Conservation (phyloP, 139 green algal species). For the Chlamydomonas eustigma region DNA sequence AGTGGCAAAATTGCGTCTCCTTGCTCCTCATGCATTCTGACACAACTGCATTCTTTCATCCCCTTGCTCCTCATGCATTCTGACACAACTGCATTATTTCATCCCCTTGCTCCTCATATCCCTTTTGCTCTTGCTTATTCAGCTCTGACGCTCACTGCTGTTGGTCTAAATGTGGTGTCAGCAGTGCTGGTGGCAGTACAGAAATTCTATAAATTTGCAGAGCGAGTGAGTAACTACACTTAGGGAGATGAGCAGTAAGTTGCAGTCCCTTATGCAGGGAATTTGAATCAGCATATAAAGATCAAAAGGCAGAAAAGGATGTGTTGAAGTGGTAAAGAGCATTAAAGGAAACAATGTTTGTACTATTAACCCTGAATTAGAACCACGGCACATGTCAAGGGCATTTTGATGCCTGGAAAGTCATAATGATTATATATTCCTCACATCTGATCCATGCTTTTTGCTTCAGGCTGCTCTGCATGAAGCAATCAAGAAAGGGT, state of each 20-base stretch:
- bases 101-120: neutral
- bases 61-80: too few relatives aligned
- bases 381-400: neutral
- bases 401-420: neutral
- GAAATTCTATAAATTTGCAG: slow-evolving; percentile 2
- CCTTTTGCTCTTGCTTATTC: neutral
- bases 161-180: neutral
- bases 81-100: too few relatives aligned
- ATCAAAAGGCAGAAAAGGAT: too few relatives aligned
- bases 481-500: neutral
- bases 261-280: too few relatives aligned
- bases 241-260: too few relatives aligned
- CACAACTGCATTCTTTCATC: too few relatives aligned
- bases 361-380: neutral
- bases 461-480: slow-evolving; percentile 1
- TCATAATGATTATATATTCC: neutral
- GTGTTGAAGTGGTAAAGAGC: too few relatives aligned
- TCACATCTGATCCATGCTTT: slow-evolving; percentile 3
- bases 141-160: neutral
- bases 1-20: too few relatives aligned
- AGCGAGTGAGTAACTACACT: neutral
- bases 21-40: too few relatives aligned
- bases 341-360: neutral
- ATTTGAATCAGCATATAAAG: too few relatives aligned
- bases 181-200: neutral